phyloP scores from a whole-genome alignment of 768 basidiomycete genomes.

The Daedaleopsis nitida region DNA sequence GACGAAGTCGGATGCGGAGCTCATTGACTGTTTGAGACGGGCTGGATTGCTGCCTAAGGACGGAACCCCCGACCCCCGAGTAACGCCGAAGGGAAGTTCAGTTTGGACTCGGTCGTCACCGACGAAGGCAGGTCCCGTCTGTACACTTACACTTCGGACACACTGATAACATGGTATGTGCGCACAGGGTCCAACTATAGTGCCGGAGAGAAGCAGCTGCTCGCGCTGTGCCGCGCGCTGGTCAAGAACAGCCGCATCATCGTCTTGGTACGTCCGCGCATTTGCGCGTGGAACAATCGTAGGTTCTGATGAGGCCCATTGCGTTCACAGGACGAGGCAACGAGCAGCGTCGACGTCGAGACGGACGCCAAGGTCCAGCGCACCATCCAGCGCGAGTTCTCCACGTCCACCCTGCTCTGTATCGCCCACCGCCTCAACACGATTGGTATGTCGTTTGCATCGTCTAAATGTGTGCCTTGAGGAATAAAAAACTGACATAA shows the following conservation, averaged over 20 bases:
- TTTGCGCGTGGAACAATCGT: constrained; percentile 23
- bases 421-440: constrained; percentile 78
- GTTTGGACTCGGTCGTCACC: constrained; percentile 58
- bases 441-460: constrained; percentile 37
- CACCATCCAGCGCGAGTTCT: constrained; percentile 85
- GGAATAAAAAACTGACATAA: neutral
- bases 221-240: constrained; percentile 81
- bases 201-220: constrained; percentile 86
- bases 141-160: neutral
- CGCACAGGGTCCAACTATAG: constrained; percentile 43
- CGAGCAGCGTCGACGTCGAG: constrained; percentile 82
- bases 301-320: neutral
- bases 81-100: constrained; percentile 58
- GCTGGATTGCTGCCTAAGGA: constrained; percentile 61
- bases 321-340: constrained; percentile 64
- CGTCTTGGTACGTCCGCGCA: constrained; percentile 51
- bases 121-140: constrained; percentile 51
- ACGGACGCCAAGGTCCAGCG: constrained; percentile 89
- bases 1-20: constrained; percentile 50
- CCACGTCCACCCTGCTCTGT: constrained; percentile 63
- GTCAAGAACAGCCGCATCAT: constrained; percentile 72
- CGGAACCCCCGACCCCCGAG: constrained; percentile 46
- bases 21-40: constrained; percentile 60
- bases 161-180: neutral
- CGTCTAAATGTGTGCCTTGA: too few relatives aligned